Evolutionary conservation across 805 yeast species (phyloP).

Genomic region (Candida maris): DNA sequence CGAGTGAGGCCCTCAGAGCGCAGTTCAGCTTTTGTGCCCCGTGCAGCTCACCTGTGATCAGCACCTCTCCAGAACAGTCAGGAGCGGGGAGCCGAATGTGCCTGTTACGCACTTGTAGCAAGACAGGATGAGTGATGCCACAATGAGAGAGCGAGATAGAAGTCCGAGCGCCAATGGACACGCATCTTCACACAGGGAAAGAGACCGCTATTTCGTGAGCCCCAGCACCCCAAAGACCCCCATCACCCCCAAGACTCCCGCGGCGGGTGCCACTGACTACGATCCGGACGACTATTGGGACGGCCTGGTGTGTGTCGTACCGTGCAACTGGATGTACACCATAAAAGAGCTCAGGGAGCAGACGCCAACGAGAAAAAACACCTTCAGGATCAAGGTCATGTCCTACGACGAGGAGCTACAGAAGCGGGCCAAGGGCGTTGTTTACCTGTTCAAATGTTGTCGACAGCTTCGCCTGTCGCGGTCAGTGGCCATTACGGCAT

Average conservation of each 20-base stretch:
- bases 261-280: constrained; percentile 2
- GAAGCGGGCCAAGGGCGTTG: constrained; percentile 45
- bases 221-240: constrained; percentile 16
- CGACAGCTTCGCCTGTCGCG: constrained; percentile 43
- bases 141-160: constrained; percentile 5
- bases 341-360: constrained; percentile 20
- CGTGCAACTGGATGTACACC: constrained; percentile 27
- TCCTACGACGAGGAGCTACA: constrained; percentile 36
- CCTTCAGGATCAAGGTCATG: constrained; percentile 25
- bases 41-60: no score
- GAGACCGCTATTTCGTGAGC: constrained; percentile 6
- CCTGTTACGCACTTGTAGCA: not conserved
- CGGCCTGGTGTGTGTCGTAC: constrained; percentile 26
- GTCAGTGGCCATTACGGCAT: constrained; percentile 45
- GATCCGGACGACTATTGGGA: constrained; percentile 25
- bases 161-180: constrained; percentile 10
- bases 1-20: no score
- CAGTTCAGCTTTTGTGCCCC: no score
- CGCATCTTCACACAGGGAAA: constrained; percentile 8
- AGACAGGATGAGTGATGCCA: not conserved
- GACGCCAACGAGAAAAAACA: constrained; percentile 35
- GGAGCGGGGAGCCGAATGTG: no score
- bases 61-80: no score
- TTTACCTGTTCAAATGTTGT: constrained; percentile 43
- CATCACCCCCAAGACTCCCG: constrained; percentile 9